Base-by-base conservation (phyloP, 257 asterid species). In the Capsicum pubescens region DNA sequence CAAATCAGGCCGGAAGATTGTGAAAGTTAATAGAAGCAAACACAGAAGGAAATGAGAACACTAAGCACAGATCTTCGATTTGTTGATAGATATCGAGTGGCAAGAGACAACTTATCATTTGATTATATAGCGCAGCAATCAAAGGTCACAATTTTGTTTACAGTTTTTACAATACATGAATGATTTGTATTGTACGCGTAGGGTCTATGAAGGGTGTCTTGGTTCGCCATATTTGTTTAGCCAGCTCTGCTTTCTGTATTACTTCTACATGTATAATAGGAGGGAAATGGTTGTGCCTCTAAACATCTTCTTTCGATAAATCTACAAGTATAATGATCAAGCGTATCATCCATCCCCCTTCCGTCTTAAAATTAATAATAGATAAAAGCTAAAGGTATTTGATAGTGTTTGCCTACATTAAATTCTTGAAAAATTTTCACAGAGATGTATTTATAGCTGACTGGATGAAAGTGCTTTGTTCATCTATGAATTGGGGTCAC, bases 1-100 rank as follows among this genome's bases (percentile, higher is more conserved):
- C 80, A 95, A 93, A 91, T 87, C 97, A 1, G 91, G 86, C 77
- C 88, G 97, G 82, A 93, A 59, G 91, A 83, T 82, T 2, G 88
- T 94, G 61, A 93, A 83, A 68, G 76, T 89, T 68, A 88, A 19
- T 80, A 92, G 91, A 85, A 92, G 9, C 84, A 92, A 85, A 88
- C 86, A 87, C 86, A 67, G 91, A 19, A 94, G 74, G 90, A 93
- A 89, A 93, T 91, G 88, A 82, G 52, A 52, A 50, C 21, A 15
- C 17, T 2, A 48, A 13, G 42, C 56, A 61, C 42, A 81, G 46
- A 61, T 39, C 39, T 42, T 46, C 16, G 63, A 81, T 67, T 61
- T 55, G 26, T 76, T 54, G 81, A 15, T 76, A 76, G 63, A 76
- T 26, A 54, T 76, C 5, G 14, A 26, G 50, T 76, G 81, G 15